Conservation (phyloP, 208 protist genomes). For the Trypanosoma platydactyli region DNA sequence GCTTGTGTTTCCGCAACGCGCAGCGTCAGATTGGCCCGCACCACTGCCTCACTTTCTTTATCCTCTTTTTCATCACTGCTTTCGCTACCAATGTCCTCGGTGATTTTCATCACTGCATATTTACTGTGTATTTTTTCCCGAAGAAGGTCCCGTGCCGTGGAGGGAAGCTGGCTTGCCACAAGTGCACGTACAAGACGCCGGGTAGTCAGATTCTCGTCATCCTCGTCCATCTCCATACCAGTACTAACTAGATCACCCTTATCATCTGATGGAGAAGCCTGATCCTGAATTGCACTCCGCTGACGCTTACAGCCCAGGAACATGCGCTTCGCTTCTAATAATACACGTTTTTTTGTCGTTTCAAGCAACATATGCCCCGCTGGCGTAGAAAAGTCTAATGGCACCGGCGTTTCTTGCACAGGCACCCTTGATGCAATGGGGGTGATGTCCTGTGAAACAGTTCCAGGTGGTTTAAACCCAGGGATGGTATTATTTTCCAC, state of each 20-base stretch:
- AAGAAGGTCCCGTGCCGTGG: slow-evolving; percentile 10
- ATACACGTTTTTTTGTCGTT: slow-evolving; percentile 17
- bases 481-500: no score
- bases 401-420: not conserved
- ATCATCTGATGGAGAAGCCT: not conserved
- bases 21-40: slow-evolving; percentile 4
- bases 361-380: slow-evolving; percentile 6
- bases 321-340: slow-evolving; percentile 4
- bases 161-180: slow-evolving; percentile 19
- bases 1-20: not conserved
- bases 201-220: not conserved
- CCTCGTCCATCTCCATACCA: not conserved
- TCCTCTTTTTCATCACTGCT: slow-evolving; percentile 2
- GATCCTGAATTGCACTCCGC: not conserved
- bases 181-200: slow-evolving; percentile 18
- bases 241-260: not conserved
- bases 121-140: not conserved
- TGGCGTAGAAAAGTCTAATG: slow-evolving; percentile 14
- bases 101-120: not conserved
- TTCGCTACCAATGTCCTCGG: not conserved
- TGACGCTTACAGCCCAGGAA: slow-evolving; percentile 9
- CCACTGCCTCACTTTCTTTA: slow-evolving; percentile 12
- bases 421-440: not conserved
- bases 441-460: not conserved
- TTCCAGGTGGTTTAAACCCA: no score